These are phyloP conservation scores for Capsella rubella DNA, from an alignment of 441 rosid species.

Conservation along the genomic window DNA sequence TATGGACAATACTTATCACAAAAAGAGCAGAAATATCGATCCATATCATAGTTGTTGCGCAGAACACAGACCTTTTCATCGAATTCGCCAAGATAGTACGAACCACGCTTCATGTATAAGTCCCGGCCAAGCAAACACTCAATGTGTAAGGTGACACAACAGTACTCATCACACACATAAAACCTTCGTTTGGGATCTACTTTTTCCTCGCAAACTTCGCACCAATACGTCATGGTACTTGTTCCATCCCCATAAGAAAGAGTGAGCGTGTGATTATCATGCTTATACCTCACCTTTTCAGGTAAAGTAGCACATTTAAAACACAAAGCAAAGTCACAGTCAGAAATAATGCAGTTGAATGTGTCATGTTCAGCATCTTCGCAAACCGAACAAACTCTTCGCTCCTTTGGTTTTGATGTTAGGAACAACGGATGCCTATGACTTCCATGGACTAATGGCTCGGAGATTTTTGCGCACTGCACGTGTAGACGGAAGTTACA, in stretches of 20 bases:
- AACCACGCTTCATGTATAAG: slow-evolving; percentile 4
- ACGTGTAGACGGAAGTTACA: not conserved
- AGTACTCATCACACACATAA: not conserved
- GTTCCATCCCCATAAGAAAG: not conserved
- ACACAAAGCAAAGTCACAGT: slow-evolving; percentile 17
- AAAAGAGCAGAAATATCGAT: not conserved
- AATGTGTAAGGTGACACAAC: slow-evolving; percentile 8
- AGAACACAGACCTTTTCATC: not conserved
- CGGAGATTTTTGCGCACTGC: not conserved
- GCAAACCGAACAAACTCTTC: not conserved
- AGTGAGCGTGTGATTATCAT: not conserved
- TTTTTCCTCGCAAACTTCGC: not conserved
- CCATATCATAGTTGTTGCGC: not conserved
- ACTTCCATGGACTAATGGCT: slow-evolving; percentile 3
- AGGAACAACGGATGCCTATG: not conserved
- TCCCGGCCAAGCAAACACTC: not conserved
- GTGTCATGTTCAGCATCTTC: not conserved
- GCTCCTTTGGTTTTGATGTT: not conserved
- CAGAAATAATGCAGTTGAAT: not conserved
- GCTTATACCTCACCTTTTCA: slow-evolving; percentile 17
- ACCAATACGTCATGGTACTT: slow-evolving; percentile 2
- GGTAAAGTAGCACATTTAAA: not conserved
- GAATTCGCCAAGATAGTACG: not conserved
- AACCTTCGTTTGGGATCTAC: not conserved
- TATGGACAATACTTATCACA: not conserved